Base-by-base conservation (phyloP, 169 alveolate species). In the Babesia gibsoni region DNA sequence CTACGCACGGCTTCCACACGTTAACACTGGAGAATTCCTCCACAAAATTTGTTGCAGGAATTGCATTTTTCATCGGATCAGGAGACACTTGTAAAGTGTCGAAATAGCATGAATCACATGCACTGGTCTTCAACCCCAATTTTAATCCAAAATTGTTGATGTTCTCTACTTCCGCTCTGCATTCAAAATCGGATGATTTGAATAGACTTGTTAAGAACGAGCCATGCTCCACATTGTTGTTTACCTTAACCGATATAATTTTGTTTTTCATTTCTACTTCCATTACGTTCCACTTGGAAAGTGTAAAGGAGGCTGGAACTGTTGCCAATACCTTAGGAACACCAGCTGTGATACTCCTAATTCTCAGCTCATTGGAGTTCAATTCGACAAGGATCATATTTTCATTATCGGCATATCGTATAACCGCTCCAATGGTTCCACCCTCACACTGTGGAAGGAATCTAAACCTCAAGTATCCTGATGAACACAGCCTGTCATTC, bases 1-100 rank as follows among this genome's bases (percentile, higher is more conserved):
- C 75, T 61, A 74, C 86, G 58, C 92, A 87, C 32, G 90, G 75
- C 65, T 42, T 78, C 92, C 92, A 87, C 48, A 82, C 61, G 53
- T 64, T 82, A 18, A 84, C 43, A 29, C 59, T 53, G 18, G 90
- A 36, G n/a, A 18, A 50, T 29, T 50, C 49, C 63, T 69, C 64
- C 29, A 77, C 20, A n/a, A 77, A 33, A 49, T 25, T 77, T 5
- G 84, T 50, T 29, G 52, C 43, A 14, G 81, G 72, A n/a, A 59
- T 12, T n/a, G 20, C 30, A 42, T 42, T 45, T 41, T 45, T 32
- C 1, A 32, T 33, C 20, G 33, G 43, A 0, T 43, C 65, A 18
- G 69, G 82, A 3, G 85, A 67, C 2, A 67, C 65, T 3, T 77
- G 82, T 9, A 77, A 9, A 25, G 50, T 36, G 56, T 77, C 85